phyloP scores from a whole-genome alignment of 768 basidiomycete species.

The Boletellus ananas region DNA sequence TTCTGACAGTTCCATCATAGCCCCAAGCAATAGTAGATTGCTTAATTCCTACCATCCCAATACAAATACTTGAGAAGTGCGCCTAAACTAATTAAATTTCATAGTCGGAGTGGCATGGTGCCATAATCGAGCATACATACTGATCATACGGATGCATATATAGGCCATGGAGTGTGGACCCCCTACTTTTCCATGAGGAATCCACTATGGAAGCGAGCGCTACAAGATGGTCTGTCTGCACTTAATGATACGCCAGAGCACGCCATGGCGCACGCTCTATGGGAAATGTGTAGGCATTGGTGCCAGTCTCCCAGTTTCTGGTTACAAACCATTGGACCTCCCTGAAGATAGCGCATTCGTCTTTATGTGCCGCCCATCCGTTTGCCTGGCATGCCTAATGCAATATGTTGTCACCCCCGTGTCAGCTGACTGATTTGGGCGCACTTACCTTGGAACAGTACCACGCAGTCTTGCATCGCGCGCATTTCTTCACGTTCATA shows the following conservation, averaged over 20 bases:
- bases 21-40: slow-evolving; percentile 21
- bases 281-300: slow-evolving; percentile 18
- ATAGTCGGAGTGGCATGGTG: neutral
- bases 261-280: slow-evolving; percentile 15
- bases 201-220: neutral
- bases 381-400: slow-evolving; percentile 20
- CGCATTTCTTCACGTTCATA: slow-evolving; percentile 21
- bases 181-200: neutral
- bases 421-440: neutral
- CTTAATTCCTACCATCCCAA: slow-evolving; percentile 3
- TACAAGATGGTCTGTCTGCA: neutral
- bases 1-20: slow-evolving; percentile 28
- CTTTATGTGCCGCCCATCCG: slow-evolving; percentile 23
- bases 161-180: neutral
- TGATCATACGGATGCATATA: neutral
- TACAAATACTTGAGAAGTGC: slow-evolving; percentile 4
- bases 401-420: slow-evolving; percentile 1
- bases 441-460: slow-evolving; percentile 29
- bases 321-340: slow-evolving; percentile 30
- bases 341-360: slow-evolving; percentile 20
- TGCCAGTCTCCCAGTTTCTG: slow-evolving; percentile 25
- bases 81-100: slow-evolving; percentile 1
- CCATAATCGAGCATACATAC: slow-evolving; percentile 1
- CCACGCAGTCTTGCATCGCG: slow-evolving; percentile 26
- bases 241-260: slow-evolving; percentile 5